Evolutionary conservation across 306 rosid genomes (phyloP), one percentile per base, ranked within the genome.

Genomic region (Prunus davidiana): DNA sequence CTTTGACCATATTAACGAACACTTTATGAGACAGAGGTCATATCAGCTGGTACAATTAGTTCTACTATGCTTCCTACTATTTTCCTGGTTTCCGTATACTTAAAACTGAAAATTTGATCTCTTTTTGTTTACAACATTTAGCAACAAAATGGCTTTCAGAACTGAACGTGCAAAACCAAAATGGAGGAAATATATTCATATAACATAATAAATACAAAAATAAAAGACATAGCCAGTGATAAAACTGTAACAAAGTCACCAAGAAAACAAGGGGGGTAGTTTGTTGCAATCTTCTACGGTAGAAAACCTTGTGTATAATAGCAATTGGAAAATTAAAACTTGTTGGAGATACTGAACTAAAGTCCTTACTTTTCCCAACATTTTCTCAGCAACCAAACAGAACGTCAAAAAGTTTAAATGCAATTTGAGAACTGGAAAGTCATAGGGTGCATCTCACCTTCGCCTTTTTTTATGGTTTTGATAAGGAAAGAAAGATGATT

Each of bases 371-470:
- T 20, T 38, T 46, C 67, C 56, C 19, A 38, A 68, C 3, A 52
- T 52, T 50, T 62, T 50, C 71, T 25, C 47, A 8, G 30, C 20
- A 75, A 50, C 24, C 63, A 64, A 64, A 38, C 61, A 76, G 24
- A 27, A 64, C 8, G 58, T 24, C 57, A 24, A 45, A 25, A 56
- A 43, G 4, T 10, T 57, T 0, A 43, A 8, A 9, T 43, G 28
- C 20, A 5, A 19, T 25, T 25, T 43, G 57, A 43, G 76, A 46
- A 73, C 6, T 58, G 57, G 63, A 57, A 72, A 58, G 67, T 73
- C 77, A 58, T 7, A 47, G 25, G 47, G 22, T 54, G n/a, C 10
- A 67, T n/a, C 67, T 3, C 13, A 8, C 45, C 18, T 1, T 0
- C 8, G 0, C 41, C 3, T 30, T 30, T 30, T 30, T 28, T 24